Percentiles rank a stretch among this genome's conserved stretches.
These are phyloP conservation scores for Plasmodium berghei DNA, from an alignment of 169 alveolate genomes.

Conservation along the genomic window DNA sequence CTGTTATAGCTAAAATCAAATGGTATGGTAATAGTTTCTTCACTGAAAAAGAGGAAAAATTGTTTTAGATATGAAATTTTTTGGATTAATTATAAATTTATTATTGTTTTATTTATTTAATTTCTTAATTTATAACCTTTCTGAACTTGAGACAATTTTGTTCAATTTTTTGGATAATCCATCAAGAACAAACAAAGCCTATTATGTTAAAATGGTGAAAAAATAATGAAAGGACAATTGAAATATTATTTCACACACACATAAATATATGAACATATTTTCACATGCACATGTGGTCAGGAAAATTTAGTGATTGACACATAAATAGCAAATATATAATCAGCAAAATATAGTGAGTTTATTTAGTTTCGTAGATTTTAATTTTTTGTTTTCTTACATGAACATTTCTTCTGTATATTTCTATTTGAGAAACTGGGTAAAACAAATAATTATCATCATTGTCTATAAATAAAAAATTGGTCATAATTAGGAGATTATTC, in stretches of 20 bases:
- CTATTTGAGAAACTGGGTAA: conserved; percentile 71
- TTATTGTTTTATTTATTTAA: not conserved
- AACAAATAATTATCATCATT: conserved; percentile 25
- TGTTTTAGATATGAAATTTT: not conserved
- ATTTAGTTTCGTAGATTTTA: not conserved
- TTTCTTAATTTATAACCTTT: conserved; percentile 17
- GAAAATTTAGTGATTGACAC: not conserved
- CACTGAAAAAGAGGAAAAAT: conserved; percentile 7
- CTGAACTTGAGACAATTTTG: conserved; percentile 15
- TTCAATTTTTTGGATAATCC: conserved; percentile 38
- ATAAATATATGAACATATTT: not conserved
- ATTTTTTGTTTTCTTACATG: conserved; percentile 39
- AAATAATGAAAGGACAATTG: not conserved
- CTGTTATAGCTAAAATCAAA: conserved; percentile 26
- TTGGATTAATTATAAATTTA: not conserved
- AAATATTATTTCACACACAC: not conserved
- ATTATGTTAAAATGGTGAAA: not conserved
- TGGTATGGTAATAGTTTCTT: conserved; percentile 15
- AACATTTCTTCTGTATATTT: conserved; percentile 68
- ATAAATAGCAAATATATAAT: not conserved
- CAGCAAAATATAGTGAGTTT: not conserved
- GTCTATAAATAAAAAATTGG: too few relatives aligned
- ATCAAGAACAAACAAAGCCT: conserved; percentile 58
- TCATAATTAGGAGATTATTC: too few relatives aligned
- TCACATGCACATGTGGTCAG: not conserved